Conservation (phyloP, 768 basidiomycete genomes). For the Suillus americanus region DNA sequence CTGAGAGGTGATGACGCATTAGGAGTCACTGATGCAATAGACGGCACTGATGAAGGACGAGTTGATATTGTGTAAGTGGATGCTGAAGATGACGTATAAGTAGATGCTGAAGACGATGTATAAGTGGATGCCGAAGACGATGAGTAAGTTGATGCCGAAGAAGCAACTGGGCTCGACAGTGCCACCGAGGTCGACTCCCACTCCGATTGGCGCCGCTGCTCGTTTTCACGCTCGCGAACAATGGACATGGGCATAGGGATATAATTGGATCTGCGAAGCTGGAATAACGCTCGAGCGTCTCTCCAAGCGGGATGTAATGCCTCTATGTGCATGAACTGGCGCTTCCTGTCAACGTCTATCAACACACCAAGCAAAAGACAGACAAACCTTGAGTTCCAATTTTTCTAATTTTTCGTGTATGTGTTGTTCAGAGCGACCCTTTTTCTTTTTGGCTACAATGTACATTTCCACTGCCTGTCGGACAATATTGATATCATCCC, state of each 20-base stretch:
- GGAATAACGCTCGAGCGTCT: slow-evolving; percentile 1
- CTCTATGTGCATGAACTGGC: background rate
- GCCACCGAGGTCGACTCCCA: background rate
- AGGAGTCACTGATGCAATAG: background rate
- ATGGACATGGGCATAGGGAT: background rate
- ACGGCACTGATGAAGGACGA: background rate
- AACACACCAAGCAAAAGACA: background rate
- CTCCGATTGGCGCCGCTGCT: background rate
- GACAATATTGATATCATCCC: background rate
- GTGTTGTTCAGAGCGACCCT: background rate
- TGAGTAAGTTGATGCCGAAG: background rate
- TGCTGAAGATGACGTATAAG: background rate
- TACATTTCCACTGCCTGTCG: background rate
- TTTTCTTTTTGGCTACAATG: background rate
- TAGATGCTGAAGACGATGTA: background rate
- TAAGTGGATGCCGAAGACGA: background rate
- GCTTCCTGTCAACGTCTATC: background rate
- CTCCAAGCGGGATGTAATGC: background rate
- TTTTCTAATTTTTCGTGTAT: background rate
- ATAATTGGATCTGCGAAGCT: background rate
- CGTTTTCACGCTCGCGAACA: background rate
- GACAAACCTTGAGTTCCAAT: background rate
- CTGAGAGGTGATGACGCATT: background rate
- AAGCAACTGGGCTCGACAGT: background rate
- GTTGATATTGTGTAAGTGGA: background rate